Evolutionary conservation across 2,329 filamentous ascomycete species (phyloP), one percentile per base, ranked within the genome.

Genomic region (Zymoseptoria brevis): DNA sequence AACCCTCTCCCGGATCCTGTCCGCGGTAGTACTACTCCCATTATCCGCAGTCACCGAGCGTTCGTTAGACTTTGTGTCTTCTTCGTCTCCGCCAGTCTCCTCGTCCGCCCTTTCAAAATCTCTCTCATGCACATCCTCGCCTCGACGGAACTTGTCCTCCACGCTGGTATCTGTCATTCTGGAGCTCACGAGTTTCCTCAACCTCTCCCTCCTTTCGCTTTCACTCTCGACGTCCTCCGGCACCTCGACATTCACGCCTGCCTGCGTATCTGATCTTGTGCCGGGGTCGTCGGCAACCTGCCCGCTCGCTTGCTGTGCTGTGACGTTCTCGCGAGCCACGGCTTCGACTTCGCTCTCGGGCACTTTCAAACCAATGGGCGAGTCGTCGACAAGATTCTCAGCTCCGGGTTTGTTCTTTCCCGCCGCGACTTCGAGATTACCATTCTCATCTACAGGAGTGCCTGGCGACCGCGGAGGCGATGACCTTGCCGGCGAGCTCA

Each of bases 281-380:
- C 16, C 11, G 16, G 35, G 35, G 13, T 45, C 35, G 35, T 45
- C 35, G 13, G 35, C 35, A 45, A n/a, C 16, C 5, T 45, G 4
- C 5, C 62, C 62, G 45, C 41, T 56, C 13, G 60, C 60, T 13
- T 58, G 57, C n/a, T 57, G 60, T 2, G 50, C 21, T 19, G 60
- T 62, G 7, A 56, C 29, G 30, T 64, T 64, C 41, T 64, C 62
- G 3, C 55, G 53, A 26, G 61, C 59, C 35, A 64, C 59, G 4
- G 60, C 60, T 22, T 55, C 53, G 19, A 54, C 62, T 24, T 51
- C 51, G 24, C 48, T 35, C 49, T 62, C 62, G 7, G 62, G 62
- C 2, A 64, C 58, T 19, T 55, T 41, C 13, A 64, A 41, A 8
- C 48, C 57, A 11, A 57, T 21, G 6, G n/a, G 19, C 19, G 22